Evolutionary conservation across 2,329 filamentous ascomycete genomes (phyloP), one percentile per base, ranked within the genome.

Genomic region (Xylariaceae sp.): DNA sequence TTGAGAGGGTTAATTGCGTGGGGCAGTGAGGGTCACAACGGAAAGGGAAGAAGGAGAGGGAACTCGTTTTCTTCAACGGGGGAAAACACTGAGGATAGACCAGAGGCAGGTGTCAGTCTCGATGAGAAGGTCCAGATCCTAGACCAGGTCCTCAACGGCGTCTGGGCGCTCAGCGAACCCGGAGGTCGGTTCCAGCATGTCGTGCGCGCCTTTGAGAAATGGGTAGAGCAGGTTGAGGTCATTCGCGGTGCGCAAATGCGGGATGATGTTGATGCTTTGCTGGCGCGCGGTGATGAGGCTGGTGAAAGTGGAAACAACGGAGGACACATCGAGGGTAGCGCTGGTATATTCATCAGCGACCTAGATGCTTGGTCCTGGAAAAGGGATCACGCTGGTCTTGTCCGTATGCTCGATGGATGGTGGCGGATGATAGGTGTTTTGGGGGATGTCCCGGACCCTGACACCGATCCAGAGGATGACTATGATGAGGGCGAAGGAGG

Each of bases 111-210:
- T 19, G 4, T 50, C 14, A 19, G 55, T 7, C 58, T 83, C 4
- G 78, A 82, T 19, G 76, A 79, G 54, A 77, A 72, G 53, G 65
- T 85, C 2, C 80, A 79, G 55, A 62, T 68, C 1, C 66, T 87
- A 8, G 80, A 82, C 54, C 69, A 71, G 22, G 70, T 82, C 14
- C 58, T 84, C 5, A 71, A 69, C 10, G 76, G 77, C 2, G 64
- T 85, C 2, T 84, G 81, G 76, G 65, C 68, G 34, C 63, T 85
- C 39, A 73, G 75, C 38, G 79, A 79, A 45, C 65, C 71, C 0
- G 75, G 72, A 2, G 80, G 79, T 3, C 73, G 76, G 52, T 82
- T 83, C 54, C 68, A 70, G 11, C 70, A 77, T 17, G 65, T 79
- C 1, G 73, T 80, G 22, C 63, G 71, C 44, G 70, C 67, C 32